Evolutionary conservation across 495 filamentous ascomycete species (phyloP).

Genomic region (Thozetella sp.): DNA sequence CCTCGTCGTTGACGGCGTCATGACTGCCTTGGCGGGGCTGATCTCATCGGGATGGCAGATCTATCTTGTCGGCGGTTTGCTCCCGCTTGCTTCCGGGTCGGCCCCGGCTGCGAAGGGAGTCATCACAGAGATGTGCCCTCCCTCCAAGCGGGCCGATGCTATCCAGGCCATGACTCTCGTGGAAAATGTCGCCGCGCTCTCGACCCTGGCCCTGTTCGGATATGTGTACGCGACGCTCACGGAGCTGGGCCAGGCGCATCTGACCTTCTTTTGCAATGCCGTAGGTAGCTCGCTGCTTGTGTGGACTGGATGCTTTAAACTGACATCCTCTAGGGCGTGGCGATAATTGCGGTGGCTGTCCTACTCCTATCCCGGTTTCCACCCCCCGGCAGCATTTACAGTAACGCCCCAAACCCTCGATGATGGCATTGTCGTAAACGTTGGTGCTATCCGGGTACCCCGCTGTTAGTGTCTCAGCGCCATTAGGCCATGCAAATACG

Average conservation of each 20-base stretch:
- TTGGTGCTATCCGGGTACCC: too few species aligned
- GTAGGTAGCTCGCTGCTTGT: conserved; percentile 27
- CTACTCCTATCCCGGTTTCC: conserved; percentile 50
- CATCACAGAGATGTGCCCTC: conserved; percentile 55
- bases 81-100: conserved; percentile 57
- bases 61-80: conserved; percentile 49
- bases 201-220: conserved; percentile 55
- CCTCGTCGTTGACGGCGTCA: conserved; percentile 49
- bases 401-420: too few species aligned
- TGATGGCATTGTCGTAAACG: too few species aligned
- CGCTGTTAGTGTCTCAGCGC: too few species aligned
- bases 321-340: conserved; percentile 30
- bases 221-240: conserved; percentile 54
- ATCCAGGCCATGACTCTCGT: conserved; percentile 58
- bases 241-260: conserved; percentile 41
- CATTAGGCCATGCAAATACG: too few species aligned
- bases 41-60: conserved; percentile 54
- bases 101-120: conserved; percentile 61
- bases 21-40: conserved; percentile 53
- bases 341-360: conserved; percentile 44
- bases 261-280: conserved; percentile 57
- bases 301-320: background rate
- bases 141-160: conserved; percentile 48
- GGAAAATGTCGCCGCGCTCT: conserved; percentile 54
- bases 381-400: conserved; percentile 36